These are phyloP conservation scores for Martiniozyma asiatica DNA, from an alignment of 1,139 yeast species.

Conservation along the genomic window DNA sequence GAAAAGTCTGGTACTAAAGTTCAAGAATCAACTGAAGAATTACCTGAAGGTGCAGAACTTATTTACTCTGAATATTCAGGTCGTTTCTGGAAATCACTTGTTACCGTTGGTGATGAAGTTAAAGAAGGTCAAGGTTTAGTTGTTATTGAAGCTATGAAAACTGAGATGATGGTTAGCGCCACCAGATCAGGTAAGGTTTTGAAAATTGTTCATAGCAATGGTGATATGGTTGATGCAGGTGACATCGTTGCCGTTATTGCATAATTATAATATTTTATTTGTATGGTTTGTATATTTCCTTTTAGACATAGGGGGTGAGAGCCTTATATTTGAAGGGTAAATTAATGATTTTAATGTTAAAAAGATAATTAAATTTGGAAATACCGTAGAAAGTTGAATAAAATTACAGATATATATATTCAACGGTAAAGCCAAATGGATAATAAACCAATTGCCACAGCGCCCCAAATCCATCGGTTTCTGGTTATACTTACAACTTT, in stretches of 20 bases:
- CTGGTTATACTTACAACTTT: no score
- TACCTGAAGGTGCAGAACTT: slow-evolving; percentile 64
- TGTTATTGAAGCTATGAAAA: slow-evolving; percentile 96
- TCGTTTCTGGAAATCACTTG: slow-evolving; percentile 90
- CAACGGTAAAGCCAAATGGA: no score
- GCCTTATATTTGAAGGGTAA: no score
- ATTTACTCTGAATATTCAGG: slow-evolving; percentile 93
- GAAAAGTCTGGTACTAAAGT: slow-evolving; percentile 31
- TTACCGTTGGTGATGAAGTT: slow-evolving; percentile 68
- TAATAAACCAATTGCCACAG: no score
- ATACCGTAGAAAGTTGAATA: no score
- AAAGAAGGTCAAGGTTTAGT: slow-evolving; percentile 67
- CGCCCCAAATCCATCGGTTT: no score
- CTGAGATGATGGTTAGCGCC: slow-evolving; percentile 83
- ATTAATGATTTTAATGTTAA: no score
- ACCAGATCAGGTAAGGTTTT: slow-evolving; percentile 65
- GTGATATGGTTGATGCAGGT: slow-evolving; percentile 95
- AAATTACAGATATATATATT: no score
- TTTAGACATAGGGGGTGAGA: slow-evolving; percentile 8
- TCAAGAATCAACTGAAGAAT: slow-evolving; percentile 36
- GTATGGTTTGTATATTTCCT: background rate
- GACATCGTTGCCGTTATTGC: slow-evolving; percentile 76
- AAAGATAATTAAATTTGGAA: no score
- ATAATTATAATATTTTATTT: slow-evolving; percentile 9
- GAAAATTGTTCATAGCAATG: slow-evolving; percentile 68